Evolutionary conservation across 345 rosid genomes (phyloP).

Genomic region (Excoecaria cochinchinensis): DNA sequence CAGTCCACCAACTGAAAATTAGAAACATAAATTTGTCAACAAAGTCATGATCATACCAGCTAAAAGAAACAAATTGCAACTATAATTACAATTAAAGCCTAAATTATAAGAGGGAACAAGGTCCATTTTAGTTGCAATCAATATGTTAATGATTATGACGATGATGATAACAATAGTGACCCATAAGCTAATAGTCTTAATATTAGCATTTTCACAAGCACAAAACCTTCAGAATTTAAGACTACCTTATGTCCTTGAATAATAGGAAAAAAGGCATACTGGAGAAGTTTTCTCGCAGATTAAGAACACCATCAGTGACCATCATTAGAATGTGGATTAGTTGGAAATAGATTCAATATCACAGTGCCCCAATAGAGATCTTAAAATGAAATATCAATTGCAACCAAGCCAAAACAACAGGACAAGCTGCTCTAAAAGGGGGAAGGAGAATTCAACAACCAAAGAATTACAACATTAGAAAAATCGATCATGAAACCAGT

Average conservation of each 20-base stretch:
- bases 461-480: no score
- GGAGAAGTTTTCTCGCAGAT: slow-evolving; percentile 23
- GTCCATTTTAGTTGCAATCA: neutral
- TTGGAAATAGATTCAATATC: neutral
- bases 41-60: neutral
- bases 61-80: neutral
- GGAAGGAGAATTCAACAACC: neutral
- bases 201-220: neutral
- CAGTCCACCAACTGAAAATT: neutral
- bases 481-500: neutral
- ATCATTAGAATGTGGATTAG: neutral
- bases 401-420: neutral
- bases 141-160: neutral
- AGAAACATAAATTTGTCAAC: neutral
- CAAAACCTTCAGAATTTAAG: neutral
- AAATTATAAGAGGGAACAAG: neutral
- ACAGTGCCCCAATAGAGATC: neutral
- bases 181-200: neutral
- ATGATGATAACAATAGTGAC: no score
- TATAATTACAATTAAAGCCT: neutral
- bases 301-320: slow-evolving; percentile 17
- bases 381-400: neutral
- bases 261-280: slow-evolving; percentile 31
- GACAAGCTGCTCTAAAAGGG: neutral
- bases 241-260: slow-evolving; percentile 41